phyloP scores from a whole-genome alignment of 2,329 filamentous ascomycete species.

The Nothopassalora personata region DNA sequence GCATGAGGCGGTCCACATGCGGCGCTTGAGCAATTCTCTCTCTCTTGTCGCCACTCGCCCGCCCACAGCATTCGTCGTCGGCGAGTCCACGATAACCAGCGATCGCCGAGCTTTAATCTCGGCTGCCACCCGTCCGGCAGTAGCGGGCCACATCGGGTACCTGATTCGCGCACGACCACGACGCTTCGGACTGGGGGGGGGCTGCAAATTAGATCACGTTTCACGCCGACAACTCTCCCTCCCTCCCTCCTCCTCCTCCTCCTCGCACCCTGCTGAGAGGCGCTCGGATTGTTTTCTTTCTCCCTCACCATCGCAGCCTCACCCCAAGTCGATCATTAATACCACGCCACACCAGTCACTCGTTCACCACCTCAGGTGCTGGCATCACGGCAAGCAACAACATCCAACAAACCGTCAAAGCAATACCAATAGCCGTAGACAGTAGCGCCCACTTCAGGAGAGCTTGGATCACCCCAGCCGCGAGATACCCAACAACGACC shows the following conservation, averaged over 20 bases:
- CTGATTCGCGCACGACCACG: background rate
- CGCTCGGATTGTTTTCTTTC: background rate
- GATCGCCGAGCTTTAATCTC: background rate
- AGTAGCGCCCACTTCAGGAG: background rate
- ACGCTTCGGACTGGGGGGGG: background rate
- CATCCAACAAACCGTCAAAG: slow-evolving; percentile 3
- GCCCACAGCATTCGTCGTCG: background rate
- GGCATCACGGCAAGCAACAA: slow-evolving; percentile 7
- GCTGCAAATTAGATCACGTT: background rate
- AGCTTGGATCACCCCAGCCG: background rate
- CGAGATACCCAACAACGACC: background rate
- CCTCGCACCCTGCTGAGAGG: background rate
- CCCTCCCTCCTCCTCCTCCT: too few relatives aligned
- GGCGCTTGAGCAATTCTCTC: background rate
- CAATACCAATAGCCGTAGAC: background rate
- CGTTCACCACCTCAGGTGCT: slow-evolving; percentile 2
- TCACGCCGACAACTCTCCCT: background rate
- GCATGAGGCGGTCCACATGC: background rate
- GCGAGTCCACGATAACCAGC: background rate
- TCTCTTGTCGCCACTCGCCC: background rate
- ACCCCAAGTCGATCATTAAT: slow-evolving; percentile 9
- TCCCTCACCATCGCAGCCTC: background rate
- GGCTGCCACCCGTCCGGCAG: background rate
- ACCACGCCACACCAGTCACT: slow-evolving; percentile 4
- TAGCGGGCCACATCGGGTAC: background rate